These are phyloP conservation scores for Cladophialophora psammophila DNA, from an alignment of 2,329 filamentous ascomycete genomes.

Conservation along the genomic window DNA sequence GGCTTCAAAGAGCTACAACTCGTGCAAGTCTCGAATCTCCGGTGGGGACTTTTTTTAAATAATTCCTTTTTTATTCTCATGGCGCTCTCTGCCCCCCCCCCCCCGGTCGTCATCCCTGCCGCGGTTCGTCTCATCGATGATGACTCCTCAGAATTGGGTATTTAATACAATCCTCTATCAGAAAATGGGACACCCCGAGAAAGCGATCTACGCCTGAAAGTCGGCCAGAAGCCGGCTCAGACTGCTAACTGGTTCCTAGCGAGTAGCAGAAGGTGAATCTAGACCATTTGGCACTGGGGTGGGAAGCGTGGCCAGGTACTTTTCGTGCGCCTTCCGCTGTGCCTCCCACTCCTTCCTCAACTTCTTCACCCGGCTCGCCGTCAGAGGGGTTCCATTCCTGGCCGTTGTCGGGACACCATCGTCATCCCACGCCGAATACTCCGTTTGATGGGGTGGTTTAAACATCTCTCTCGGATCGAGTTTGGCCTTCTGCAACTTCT, in stretches of 20 bases:
- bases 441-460: slow-evolving; percentile 55
- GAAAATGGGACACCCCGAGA: not conserved
- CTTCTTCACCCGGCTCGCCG: slow-evolving; percentile 82
- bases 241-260: not conserved
- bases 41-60: not conserved
- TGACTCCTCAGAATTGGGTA: slow-evolving; percentile 12
- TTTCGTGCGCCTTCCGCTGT: slow-evolving; percentile 85
- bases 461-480: slow-evolving; percentile 67
- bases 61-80: not conserved
- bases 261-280: not conserved
- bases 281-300: not conserved
- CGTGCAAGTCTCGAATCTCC: not conserved
- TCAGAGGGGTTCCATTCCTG: slow-evolving; percentile 77
- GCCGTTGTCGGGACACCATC: slow-evolving; percentile 81
- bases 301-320: slow-evolving; percentile 52
- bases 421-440: slow-evolving; percentile 81
- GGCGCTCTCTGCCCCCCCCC: too few relatives aligned
- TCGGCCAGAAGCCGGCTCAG: not conserved
- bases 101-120: not conserved
- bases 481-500: slow-evolving; percentile 63
- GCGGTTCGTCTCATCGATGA: not conserved
- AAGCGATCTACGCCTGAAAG: not conserved
- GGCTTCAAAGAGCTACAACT: not conserved
- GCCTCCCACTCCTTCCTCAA: slow-evolving; percentile 87
- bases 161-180: slow-evolving; percentile 15